A percentile compares a stretch with the other conserved stretches of the same genome.
Evolutionary conservation across 306 rosid genomes (phyloP).

Genomic region (Trifolium fragiferum): DNA sequence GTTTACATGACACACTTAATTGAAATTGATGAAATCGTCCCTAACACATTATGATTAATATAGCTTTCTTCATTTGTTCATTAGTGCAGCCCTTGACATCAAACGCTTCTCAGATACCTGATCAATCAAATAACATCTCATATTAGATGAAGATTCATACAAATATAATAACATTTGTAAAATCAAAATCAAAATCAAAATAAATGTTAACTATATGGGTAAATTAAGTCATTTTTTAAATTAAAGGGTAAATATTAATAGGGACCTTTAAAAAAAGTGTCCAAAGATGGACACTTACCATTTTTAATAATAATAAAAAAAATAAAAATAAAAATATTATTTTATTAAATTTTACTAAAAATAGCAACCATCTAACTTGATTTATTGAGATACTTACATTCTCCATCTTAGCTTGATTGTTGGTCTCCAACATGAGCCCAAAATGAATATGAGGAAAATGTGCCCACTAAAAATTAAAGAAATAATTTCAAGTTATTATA

Average conservation of each 20-base stretch:
- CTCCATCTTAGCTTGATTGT: conserved; percentile 81
- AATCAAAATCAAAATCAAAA: background rate
- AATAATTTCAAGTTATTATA: conserved; percentile 17
- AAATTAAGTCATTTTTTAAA: background rate
- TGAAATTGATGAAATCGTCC: conserved; percentile 26
- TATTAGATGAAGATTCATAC: background rate
- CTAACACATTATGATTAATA: conserved; percentile 24
- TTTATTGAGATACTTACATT: conserved; percentile 55
- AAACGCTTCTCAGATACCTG: conserved; percentile 80
- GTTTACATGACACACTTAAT: conserved; percentile 46
- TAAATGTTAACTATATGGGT: background rate
- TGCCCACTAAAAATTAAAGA: conserved; percentile 72
- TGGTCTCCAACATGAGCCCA: conserved; percentile 90
- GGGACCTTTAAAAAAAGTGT: too few species aligned
- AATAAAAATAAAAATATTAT: background rate
- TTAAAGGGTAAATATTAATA: too few species aligned
- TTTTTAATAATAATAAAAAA: too few species aligned
- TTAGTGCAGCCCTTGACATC: conserved; percentile 71
- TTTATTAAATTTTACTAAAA: too few species aligned
- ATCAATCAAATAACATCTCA: background rate
- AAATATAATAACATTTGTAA: background rate
- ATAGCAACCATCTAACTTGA: too few species aligned
- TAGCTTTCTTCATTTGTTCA: conserved; percentile 68
- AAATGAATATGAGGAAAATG: conserved; percentile 98
- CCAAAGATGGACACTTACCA: too few species aligned